phyloP scores from a whole-genome alignment of 768 basidiomycete species.

The Royoungia palumana region DNA sequence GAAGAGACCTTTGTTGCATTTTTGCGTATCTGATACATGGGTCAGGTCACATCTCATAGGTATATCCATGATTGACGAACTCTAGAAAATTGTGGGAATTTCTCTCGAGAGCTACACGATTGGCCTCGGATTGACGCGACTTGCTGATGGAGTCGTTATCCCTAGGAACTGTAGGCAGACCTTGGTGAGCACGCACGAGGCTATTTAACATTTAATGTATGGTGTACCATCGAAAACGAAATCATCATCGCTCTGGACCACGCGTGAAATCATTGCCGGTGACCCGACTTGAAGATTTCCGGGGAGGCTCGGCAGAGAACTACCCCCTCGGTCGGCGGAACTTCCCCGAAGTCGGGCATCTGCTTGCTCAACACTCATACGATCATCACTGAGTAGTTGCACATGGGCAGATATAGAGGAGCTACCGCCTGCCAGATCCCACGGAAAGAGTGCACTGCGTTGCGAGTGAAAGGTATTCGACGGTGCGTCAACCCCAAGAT shows the following conservation, averaged over 20 bases:
- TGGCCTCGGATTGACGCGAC: conserved; percentile 53
- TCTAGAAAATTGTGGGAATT: conserved; percentile 80
- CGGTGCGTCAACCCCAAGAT: conserved; percentile 46
- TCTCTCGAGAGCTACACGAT: conserved; percentile 61
- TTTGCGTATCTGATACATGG: conserved; percentile 58
- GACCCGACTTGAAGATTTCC: conserved; percentile 48
- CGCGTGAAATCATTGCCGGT: conserved; percentile 40
- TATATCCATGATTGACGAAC: conserved; percentile 37
- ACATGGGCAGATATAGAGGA: conserved; percentile 46
- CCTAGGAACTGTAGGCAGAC: conserved; percentile 25
- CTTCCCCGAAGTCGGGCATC: conserved; percentile 54
- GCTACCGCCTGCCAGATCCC: conserved; percentile 76
- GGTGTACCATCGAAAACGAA: conserved; percentile 63
- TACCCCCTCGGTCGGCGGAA: conserved; percentile 53
- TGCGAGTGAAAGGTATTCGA: conserved; percentile 50
- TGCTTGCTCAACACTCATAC: conserved; percentile 47
- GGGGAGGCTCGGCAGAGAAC: conserved; percentile 51
- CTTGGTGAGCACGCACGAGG: conserved; percentile 11
- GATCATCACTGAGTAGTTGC: conserved; percentile 38
- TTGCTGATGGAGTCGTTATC: conserved; percentile 36
- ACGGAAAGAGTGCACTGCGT: conserved; percentile 71
- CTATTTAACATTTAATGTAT: not conserved
- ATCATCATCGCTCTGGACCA: conserved; percentile 52
- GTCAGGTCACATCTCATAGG: conserved; percentile 10
- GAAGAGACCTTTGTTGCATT: conserved; percentile 66